Base-by-base conservation (phyloP, 805 yeast genomes). In the Candida coquimbonensis region DNA sequence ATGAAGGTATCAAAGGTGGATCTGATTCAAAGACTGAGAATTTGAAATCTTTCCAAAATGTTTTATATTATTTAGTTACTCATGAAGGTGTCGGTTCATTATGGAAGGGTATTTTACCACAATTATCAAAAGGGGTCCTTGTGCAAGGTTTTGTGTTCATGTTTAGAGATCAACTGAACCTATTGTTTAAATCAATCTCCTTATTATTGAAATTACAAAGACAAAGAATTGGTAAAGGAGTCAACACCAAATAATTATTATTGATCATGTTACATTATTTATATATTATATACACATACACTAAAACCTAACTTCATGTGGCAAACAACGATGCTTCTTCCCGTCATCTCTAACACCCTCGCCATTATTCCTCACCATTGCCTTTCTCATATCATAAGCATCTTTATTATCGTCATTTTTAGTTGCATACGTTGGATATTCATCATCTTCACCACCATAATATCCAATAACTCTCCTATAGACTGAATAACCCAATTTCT, bases 391-490 rank as follows among this genome's bases (percentile, higher is more conserved):
- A 61, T 87, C 96, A 62, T 79, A 90, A 0, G 96, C 98, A 68
- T 91, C 97, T 40, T 77, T 73, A 19, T 73, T 75, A 63, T 90
- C 96, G 52, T 79, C 66, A 9, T 70, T 60, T 27, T 68, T 67
- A 32, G 69, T 75, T 32, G 75, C 62, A 21, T 62, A 59, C 1
- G 47, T 38, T 0, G 68, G 68, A 48, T 74, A 74, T 3, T 36
- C 40, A 19, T 64, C 60, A n/a, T 78, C 75, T 46, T 69, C 69
- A 3, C 66, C 67, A 6, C 89, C 87, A 61, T 93, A 93, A 60
- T 93, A 93, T 0, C 91, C 91, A 12, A 88, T 78, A 5, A 93
- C 98, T 43, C 99, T 66, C 63, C 99, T 67, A 60, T 73, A 93
- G 0, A 89, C 87, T 9, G 80, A 72, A 59, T 90, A 93, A 0